phyloP scores from a whole-genome alignment of 192 early-diverging fungal genomes.

The Podila minutissima region DNA sequence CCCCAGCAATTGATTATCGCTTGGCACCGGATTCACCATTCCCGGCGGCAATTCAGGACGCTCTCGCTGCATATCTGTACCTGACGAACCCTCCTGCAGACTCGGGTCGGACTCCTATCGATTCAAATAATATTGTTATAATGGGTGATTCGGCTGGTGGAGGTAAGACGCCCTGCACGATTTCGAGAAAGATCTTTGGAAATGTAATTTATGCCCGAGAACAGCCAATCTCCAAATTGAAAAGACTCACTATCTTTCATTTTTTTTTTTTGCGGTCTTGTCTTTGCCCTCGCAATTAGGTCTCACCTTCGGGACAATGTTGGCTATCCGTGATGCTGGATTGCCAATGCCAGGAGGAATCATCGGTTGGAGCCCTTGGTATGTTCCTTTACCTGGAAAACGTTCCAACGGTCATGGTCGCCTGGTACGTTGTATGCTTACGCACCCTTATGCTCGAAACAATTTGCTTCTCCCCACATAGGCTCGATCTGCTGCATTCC shows the following conservation, averaged over 20 bases:
- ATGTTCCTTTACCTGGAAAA: neutral
- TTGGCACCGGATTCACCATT: conserved; percentile 85
- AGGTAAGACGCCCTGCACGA: conserved; percentile 20
- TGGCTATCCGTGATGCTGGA: conserved; percentile 66
- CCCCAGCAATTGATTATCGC: conserved; percentile 74
- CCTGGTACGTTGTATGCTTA: neutral
- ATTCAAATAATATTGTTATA: conserved; percentile 67
- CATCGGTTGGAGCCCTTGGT: conserved; percentile 75
- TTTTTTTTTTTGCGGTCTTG: neutral
- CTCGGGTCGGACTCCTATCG: conserved; percentile 58
- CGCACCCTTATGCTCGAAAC: neutral
- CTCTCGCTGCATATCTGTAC: conserved; percentile 77
- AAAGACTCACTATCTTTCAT: neutral
- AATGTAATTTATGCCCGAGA: no score
- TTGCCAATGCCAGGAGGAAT: conserved; percentile 67
- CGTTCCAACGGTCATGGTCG: neutral
- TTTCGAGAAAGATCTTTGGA: neutral
- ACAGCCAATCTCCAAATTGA: neutral
- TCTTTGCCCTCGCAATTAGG: conserved; percentile 6
- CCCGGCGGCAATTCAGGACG: conserved; percentile 86
- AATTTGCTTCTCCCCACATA: neutral
- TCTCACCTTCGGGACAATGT: conserved; percentile 62
- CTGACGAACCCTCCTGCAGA: conserved; percentile 64
- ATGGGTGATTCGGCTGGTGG: conserved; percentile 81
- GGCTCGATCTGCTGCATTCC: conserved; percentile 61